Percentiles rank a stretch among this genome's conserved stretches.
Conservation (phyloP, 176 grass and related monocot species). For the Carex pumila region DNA sequence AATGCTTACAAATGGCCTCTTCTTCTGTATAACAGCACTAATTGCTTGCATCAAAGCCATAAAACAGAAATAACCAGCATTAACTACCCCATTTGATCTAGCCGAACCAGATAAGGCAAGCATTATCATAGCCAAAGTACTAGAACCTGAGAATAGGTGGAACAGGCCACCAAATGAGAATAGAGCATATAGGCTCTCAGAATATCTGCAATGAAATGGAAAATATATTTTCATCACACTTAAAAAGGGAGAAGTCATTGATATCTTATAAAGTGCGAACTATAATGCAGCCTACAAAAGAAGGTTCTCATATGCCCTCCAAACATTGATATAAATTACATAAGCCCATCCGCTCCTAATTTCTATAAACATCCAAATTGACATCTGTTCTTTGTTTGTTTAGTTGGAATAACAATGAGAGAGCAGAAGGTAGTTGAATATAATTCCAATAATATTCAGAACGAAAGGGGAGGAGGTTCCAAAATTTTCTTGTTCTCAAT, state of each 20-base stretch:
- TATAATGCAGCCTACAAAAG: neutral
- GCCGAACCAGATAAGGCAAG: conserved; percentile 85
- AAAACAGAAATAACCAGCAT: conserved; percentile 99
- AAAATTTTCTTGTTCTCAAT: neutral
- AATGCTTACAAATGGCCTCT: conserved; percentile 44
- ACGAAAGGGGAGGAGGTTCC: neutral
- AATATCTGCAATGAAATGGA: conserved; percentile 54
- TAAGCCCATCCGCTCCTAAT: neutral
- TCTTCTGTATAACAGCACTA: conserved; percentile 55
- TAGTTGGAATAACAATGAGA: neutral
- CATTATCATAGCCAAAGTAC: conserved; percentile 70
- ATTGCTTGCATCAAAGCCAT: conserved; percentile 62
- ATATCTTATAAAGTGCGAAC: neutral
- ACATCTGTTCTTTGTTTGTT: neutral
- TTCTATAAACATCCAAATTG: neutral
- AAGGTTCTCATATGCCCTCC: neutral
- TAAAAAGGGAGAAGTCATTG: neutral
- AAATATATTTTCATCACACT: conserved; percentile 9
- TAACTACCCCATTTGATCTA: conserved; percentile 90
- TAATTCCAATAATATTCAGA: neutral
- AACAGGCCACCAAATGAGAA: conserved; percentile 79
- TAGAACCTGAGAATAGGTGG: conserved; percentile 79
- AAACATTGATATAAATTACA: neutral
- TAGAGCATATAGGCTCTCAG: conserved; percentile 72
- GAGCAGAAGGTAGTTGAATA: neutral